Evolutionary conservation across 2,329 filamentous ascomycete species (phyloP).

Genomic region (Moelleriella libera): DNA sequence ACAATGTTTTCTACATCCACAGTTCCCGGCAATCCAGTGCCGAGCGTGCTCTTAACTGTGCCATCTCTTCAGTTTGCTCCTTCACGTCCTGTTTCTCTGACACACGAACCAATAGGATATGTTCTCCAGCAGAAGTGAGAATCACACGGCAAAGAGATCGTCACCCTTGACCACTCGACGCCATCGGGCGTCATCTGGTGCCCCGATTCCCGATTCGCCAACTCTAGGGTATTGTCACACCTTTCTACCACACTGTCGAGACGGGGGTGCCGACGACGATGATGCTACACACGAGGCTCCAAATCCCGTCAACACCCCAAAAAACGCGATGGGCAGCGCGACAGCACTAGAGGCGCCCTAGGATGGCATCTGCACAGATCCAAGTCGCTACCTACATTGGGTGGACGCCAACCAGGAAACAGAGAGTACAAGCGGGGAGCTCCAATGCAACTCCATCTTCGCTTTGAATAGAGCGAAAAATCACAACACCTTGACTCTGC

Average conservation of each 20-base stretch:
- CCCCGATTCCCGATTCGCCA: neutral
- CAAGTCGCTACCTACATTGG: too few relatives aligned
- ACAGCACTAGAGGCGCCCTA: too few relatives aligned
- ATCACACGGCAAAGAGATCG: neutral
- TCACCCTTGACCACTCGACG: neutral
- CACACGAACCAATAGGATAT: neutral
- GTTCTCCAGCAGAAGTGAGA: neutral
- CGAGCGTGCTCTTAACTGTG: too few relatives aligned
- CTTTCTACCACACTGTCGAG: neutral
- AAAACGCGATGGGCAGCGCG: too few relatives aligned
- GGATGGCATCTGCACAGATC: too few relatives aligned
- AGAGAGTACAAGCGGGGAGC: neutral
- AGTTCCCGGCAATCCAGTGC: too few relatives aligned
- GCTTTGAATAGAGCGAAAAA: conserved; percentile 9
- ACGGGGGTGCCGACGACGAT: neutral
- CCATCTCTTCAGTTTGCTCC: too few relatives aligned
- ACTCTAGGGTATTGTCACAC: neutral
- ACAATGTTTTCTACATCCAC: too few relatives aligned
- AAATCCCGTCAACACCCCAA: neutral
- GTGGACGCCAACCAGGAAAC: too few relatives aligned
- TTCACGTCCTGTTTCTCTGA: too few relatives aligned
- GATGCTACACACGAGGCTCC: neutral
- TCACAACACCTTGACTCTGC: conserved; percentile 9
- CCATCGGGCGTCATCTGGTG: neutral
- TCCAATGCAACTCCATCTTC: conserved; percentile 9